These are phyloP conservation scores for Penicillium crystallinum DNA, from an alignment of 495 filamentous ascomycete genomes.

Conservation along the genomic window DNA sequence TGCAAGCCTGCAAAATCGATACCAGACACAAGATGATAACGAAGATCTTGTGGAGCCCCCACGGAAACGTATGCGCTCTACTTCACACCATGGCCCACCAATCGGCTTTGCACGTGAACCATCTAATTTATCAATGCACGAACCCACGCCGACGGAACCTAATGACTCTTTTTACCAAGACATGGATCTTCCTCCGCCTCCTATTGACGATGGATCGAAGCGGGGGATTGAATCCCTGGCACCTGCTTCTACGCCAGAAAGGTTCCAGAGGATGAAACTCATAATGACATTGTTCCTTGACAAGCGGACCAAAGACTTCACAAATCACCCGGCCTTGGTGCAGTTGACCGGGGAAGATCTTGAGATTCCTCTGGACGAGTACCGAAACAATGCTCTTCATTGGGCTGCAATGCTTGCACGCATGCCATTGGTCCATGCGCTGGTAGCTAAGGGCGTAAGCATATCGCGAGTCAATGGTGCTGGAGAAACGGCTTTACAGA, in stretches of 20 bases:
- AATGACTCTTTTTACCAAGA: slow-evolving; percentile 79
- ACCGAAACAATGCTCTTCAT: slow-evolving; percentile 83
- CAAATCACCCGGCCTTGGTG: slow-evolving; percentile 57
- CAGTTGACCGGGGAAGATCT: slow-evolving; percentile 76
- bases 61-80: slow-evolving; percentile 67
- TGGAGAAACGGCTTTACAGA: slow-evolving; percentile 89
- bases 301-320: slow-evolving; percentile 56
- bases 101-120: slow-evolving; percentile 35
- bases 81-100: slow-evolving; percentile 43
- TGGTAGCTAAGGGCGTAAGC: slow-evolving; percentile 77
- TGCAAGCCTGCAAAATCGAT: slow-evolving; percentile 42
- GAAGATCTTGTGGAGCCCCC: slow-evolving; percentile 70
- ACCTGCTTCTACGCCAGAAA: slow-evolving; percentile 57
- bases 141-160: slow-evolving; percentile 75
- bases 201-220: slow-evolving; percentile 48
- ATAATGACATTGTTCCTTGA: slow-evolving; percentile 88
- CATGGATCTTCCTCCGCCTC: slow-evolving; percentile 43
- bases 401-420: slow-evolving; percentile 97
- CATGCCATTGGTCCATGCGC: slow-evolving; percentile 67
- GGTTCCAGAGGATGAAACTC: slow-evolving; percentile 68
- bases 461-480: slow-evolving; percentile 80
- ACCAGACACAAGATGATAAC: slow-evolving; percentile 44
- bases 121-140: slow-evolving; percentile 39
- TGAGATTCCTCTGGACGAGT: slow-evolving; percentile 82
- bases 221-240: slow-evolving; percentile 65